Evolutionary conservation across 2,329 filamentous ascomycete species (phyloP), one percentile per base, ranked within the genome.

Genomic region (Cercospora zeina): DNA sequence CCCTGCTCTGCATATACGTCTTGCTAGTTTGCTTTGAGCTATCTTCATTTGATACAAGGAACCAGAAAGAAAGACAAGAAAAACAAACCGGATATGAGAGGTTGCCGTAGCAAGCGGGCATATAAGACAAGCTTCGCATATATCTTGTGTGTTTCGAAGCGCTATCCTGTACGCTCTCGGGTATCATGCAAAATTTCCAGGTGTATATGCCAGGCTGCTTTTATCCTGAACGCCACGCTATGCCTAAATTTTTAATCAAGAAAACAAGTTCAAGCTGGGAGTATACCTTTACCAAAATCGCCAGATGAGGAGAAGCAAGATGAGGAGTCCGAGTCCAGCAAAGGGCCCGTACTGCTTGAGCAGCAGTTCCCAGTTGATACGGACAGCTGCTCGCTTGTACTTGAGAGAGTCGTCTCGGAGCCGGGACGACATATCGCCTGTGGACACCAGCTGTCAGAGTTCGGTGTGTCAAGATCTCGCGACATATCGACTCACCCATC

Each of bases 291-390:
- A 97, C 77, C 96, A 96, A 80, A 97, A 97, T 66, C 92, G 87
- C 89, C 91, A 93, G 84, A 89, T 96, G 65, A 97, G 79, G 77
- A 97, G 92, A 66, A 97, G 76, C 58, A 97, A 75, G 64, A 97
- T 87, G 66, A 97, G 86, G 62, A 96, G 81, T 1, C 84, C 91
- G 62, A 97, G 80, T 2, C 84, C 91, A 30, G 85, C 93, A 77
- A 97, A 87, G 2, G 95, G 95, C 1, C 92, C 95, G 74, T 97
- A 99, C 79, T 97, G 93, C 82, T 97, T 97, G 65, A 97, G 69
- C 75, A 99, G 80, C 75, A 97, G 79, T 77, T 99, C 93, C 96
- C 95, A 99, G 77, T 99, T 99, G 77, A 99, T 99, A 74, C 89
- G 85, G 61, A 96, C 92, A 1, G 95, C 95, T 3, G 95, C 95